Percentiles rank a stretch among this genome's conserved stretches.
phyloP scores from a whole-genome alignment of 495 filamentous ascomycete species.

The Amniculicola lignicola region DNA sequence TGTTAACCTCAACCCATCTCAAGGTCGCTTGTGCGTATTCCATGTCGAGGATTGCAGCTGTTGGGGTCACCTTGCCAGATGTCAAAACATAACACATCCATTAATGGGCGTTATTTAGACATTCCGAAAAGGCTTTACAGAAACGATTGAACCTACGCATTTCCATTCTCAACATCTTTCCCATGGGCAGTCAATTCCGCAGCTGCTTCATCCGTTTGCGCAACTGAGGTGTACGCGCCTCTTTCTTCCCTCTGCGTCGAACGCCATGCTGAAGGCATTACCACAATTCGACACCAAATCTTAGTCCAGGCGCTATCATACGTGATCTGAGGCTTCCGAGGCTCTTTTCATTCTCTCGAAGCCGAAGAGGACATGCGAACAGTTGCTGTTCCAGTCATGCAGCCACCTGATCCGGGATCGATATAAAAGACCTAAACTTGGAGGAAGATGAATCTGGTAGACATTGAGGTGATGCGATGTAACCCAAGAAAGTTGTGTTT shows the following conservation, averaged over 20 bases:
- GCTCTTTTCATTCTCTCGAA: neutral
- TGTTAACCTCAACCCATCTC: neutral
- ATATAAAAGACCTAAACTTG: neutral
- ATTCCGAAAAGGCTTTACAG: no score
- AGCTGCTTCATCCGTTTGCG: constrained; percentile 20
- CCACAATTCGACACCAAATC: neutral
- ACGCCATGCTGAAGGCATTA: constrained; percentile 11
- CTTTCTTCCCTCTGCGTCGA: constrained; percentile 5
- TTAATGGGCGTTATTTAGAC: no score
- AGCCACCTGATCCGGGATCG: no score
- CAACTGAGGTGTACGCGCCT: constrained; percentile 20
- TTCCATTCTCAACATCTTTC: no score
- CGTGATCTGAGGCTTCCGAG: neutral
- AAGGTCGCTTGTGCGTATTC: no score
- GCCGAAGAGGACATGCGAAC: neutral
- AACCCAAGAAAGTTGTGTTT: neutral
- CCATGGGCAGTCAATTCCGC: constrained; percentile 16
- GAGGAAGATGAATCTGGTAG: neutral
- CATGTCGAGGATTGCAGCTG: no score
- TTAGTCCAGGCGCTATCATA: neutral
- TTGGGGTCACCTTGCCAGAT: no score
- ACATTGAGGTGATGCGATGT: neutral
- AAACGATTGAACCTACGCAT: no score
- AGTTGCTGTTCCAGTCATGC: neutral
- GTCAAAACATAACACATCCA: no score